Percentiles rank a stretch among this genome's conserved stretches.
phyloP scores from a whole-genome alignment of 352 stramenopile species.

The Phytophthora tubulina region DNA sequence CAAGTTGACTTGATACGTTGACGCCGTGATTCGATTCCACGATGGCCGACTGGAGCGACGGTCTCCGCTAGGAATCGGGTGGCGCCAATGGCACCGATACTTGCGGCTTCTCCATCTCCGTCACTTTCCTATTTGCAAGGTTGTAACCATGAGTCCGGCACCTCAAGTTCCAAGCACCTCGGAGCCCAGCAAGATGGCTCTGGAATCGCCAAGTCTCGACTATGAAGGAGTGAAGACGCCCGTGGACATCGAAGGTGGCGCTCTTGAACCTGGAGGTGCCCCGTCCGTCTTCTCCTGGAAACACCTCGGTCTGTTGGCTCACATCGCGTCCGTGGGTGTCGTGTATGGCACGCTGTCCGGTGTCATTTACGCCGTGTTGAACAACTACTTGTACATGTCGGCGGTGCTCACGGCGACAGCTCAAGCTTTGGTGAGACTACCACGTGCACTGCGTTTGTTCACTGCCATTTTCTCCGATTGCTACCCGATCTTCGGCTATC shows the following conservation, averaged over 20 bases:
- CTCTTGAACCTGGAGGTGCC: conserved; percentile 45
- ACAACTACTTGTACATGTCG: conserved; percentile 74
- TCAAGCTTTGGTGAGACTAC: conserved; percentile 53
- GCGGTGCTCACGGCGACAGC: conserved; percentile 55
- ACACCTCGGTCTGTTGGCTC: conserved; percentile 57
- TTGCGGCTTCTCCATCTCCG: neutral
- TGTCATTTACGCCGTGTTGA: conserved; percentile 62
- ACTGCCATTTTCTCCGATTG: conserved; percentile 80
- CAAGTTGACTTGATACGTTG: neutral
- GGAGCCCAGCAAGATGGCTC: conserved; percentile 19
- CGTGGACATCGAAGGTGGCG: conserved; percentile 40
- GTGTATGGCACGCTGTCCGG: conserved; percentile 50
- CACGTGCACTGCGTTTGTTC: conserved; percentile 60
- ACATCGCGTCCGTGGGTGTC: conserved; percentile 56
- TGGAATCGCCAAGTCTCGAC: conserved; percentile 19
- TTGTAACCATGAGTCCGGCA: conserved; percentile 15
- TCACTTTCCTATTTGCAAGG: conserved; percentile 29
- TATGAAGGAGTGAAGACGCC: conserved; percentile 42
- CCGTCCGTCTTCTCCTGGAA: conserved; percentile 50
- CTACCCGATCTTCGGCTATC: conserved; percentile 84
- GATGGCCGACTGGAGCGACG: conserved; percentile 22
- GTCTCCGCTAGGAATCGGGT: conserved; percentile 19
- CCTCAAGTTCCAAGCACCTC: conserved; percentile 9
- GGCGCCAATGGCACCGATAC: conserved; percentile 3
- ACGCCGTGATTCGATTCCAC: conserved; percentile 1